A percentile compares a stretch with the other conserved stretches of the same genome.
phyloP scores from a whole-genome alignment of 352 stramenopile species.

The Phytopythium montanum region DNA sequence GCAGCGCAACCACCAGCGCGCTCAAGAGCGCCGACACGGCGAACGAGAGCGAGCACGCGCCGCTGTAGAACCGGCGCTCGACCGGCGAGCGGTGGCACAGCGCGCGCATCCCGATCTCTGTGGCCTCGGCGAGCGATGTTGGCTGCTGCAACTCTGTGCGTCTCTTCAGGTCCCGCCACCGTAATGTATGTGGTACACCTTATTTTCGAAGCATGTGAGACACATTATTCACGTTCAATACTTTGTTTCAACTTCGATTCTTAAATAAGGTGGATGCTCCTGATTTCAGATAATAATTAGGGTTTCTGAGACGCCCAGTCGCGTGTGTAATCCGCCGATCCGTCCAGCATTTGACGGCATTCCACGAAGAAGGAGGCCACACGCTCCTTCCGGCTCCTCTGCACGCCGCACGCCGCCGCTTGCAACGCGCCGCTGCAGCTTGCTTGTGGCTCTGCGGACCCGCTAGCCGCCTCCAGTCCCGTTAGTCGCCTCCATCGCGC shows the following conservation, averaged over 20 bases:
- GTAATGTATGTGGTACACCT: background rate
- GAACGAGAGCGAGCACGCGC: constrained; percentile 49
- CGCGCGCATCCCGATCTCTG: constrained; percentile 32
- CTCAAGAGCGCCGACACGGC: constrained; percentile 36
- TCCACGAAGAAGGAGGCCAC: background rate
- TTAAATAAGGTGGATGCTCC: background rate
- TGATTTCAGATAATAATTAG: background rate
- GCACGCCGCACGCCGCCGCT: background rate
- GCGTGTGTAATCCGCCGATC: background rate
- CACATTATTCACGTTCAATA: background rate
- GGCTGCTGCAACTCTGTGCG: background rate
- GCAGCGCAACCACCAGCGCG: constrained; percentile 37
- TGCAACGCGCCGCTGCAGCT: background rate
- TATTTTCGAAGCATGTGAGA: background rate
- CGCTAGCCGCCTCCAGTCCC: background rate
- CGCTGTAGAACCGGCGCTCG: constrained; percentile 54
- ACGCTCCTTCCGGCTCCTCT: background rate
- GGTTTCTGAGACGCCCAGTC: background rate
- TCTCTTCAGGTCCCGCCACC: background rate
- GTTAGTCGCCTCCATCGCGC: background rate
- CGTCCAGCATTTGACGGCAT: background rate
- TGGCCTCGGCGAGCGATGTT: no score
- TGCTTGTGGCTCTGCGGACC: background rate
- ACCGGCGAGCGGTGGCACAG: constrained; percentile 48
- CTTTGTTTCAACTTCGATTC: background rate